A percentile compares a stretch with the other conserved stretches of the same genome.
phyloP scores from a whole-genome alignment of 2,329 filamentous ascomycete genomes.

The Biscogniauxia sp. region DNA sequence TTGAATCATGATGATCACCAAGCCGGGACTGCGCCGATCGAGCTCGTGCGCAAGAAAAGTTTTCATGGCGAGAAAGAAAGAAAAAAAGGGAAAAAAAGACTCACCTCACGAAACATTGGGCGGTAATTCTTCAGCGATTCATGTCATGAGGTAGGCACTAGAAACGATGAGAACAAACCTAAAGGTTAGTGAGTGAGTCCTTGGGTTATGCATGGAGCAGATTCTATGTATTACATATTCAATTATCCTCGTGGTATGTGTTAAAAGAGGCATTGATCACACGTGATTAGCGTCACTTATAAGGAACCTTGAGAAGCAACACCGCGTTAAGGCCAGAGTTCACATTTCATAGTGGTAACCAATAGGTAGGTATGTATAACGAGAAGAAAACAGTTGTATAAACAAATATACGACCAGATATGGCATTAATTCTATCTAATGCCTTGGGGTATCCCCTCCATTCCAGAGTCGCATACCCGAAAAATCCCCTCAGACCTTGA shows the following conservation, averaged over 20 bases:
- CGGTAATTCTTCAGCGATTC: not conserved
- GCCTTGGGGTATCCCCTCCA: constrained; percentile 15
- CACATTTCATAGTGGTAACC: no score
- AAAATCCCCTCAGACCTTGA: constrained; percentile 7
- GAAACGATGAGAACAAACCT: no score
- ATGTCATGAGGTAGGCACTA: no score
- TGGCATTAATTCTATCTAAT: constrained; percentile 12
- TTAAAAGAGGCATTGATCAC: not conserved
- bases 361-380: not conserved
- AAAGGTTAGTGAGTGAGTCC: no score
- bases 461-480: constrained; percentile 5
- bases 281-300: not conserved
- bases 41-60: not conserved
- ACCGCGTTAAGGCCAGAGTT: not conserved
- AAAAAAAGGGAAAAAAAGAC: constrained; percentile 3
- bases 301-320: not conserved
- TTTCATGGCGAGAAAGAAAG: not conserved
- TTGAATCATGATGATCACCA: not conserved
- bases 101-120: constrained; percentile 20
- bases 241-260: not conserved
- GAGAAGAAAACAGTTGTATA: not conserved
- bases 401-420: not conserved
- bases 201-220: no score
- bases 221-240: not conserved
- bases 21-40: not conserved